These are phyloP conservation scores for Rhodotorula babjevae DNA, from an alignment of 768 basidiomycete species.

Conservation along the genomic window DNA sequence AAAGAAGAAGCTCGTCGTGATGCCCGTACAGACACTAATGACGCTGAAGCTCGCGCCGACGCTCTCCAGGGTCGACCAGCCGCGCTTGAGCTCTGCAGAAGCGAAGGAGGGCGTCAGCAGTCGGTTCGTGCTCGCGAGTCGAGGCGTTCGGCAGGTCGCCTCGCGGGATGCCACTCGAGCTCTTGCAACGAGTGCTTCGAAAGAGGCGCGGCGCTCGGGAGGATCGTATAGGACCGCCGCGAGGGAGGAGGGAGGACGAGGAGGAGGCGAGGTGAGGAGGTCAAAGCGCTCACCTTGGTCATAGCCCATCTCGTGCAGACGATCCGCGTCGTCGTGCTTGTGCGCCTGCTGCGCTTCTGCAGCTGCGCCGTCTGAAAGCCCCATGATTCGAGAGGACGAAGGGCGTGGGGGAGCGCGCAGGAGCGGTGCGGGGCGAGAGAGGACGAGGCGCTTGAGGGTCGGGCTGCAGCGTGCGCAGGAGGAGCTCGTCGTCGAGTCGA, in stretches of 20 bases:
- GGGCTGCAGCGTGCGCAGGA: too few species aligned
- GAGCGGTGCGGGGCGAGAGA: too few species aligned
- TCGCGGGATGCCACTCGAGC: too few species aligned
- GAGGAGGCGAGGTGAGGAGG: neutral
- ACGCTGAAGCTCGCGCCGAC: conserved; percentile 60
- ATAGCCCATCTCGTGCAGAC: conserved; percentile 15
- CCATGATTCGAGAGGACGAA: neutral
- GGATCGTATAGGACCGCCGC: too few species aligned
- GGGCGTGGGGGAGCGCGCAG: neutral
- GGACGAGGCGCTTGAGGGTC: too few species aligned
- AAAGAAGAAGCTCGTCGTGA: conserved; percentile 59
- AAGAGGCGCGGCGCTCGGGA: too few species aligned
- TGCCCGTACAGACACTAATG: conserved; percentile 64
- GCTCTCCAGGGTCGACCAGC: conserved; percentile 25
- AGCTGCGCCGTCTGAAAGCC: too few species aligned
- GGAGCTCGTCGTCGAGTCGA: too few species aligned
- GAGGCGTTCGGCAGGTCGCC: too few species aligned
- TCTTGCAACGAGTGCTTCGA: too few species aligned
- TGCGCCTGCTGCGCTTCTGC: neutral
- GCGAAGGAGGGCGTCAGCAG: neutral
- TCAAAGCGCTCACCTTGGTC: conserved; percentile 1
- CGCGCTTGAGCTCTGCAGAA: conserved; percentile 26
- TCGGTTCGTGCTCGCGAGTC: too few species aligned
- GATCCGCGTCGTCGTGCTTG: conserved; percentile 3
- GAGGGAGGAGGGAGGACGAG: neutral